Evolutionary conservation across 306 rosid genomes (phyloP), one percentile per base, ranked within the genome.

Genomic region (Carpinus fangiana): DNA sequence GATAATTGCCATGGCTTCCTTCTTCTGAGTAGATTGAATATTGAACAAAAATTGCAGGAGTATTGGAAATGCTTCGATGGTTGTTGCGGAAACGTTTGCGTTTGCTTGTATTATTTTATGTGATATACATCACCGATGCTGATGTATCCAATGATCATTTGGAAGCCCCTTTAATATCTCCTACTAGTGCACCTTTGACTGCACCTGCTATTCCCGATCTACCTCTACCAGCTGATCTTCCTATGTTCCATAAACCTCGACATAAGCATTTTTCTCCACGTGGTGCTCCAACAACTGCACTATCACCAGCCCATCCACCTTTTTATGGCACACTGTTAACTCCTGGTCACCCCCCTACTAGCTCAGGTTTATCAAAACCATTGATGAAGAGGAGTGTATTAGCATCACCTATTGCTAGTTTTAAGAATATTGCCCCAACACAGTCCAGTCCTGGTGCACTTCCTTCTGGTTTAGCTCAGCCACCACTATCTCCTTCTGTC

Each of bases 381-480:
- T 85, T 88, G 77, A 80, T 82, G 87, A 87, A 76, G 93, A 86
- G 84, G 79, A 79, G 78, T 78, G 91, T 72, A 77, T 76, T 85
- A 76, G 87, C 87, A 78, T 82, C 89, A 67, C 91, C 93, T 5
- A 74, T 75, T 74, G 72, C 88, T 72, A 84, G 93, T 80, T 83
- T 82, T 67, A 80, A 86, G 81, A 70, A 83, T 75, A 79, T 85
- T 55, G 85, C 97, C 47, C 98, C 98, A 48, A 46, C 81, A 36
- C 87, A 86, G 75, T 83, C 92, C 16, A 34, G 61, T 43, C 78
- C 83, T 79, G 96, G 90, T 54, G 82, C 87, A 52, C 78, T 84
- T 66, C 92, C 94, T 82, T 87, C 92, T 51, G 88, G 85, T 52
- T 78, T 91, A 86, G 79, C 91, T 76, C 90, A 93, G 82, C 93